A percentile compares a stretch with the other conserved stretches of the same genome.
Evolutionary conservation across 192 early-diverging fungal species (phyloP).

Genomic region (Mycoemilia scoparia): DNA sequence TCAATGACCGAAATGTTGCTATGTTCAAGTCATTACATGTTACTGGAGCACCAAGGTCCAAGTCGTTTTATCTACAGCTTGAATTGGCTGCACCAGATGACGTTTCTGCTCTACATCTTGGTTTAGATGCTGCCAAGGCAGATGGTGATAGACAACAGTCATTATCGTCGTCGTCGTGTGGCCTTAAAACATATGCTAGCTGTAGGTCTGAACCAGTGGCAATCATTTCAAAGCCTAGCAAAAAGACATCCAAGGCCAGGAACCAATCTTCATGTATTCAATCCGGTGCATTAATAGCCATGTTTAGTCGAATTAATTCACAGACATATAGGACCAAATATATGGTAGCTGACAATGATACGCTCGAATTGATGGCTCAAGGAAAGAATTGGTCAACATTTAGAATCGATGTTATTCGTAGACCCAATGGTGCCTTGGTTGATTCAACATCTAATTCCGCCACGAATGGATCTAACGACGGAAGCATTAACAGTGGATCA

Average conservation of each 20-base stretch:
- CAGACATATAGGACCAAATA: slow-evolving; percentile 82
- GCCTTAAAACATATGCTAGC: slow-evolving; percentile 30
- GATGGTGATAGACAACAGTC: slow-evolving; percentile 1
- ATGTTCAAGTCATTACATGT: slow-evolving; percentile 63
- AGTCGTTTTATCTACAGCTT: slow-evolving; percentile 53
- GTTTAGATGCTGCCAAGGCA: slow-evolving; percentile 1
- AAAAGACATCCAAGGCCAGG: slow-evolving; percentile 71
- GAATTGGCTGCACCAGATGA: slow-evolving; percentile 29
- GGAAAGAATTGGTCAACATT: slow-evolving; percentile 32
- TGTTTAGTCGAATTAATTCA: slow-evolving; percentile 83
- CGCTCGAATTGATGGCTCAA: slow-evolving; percentile 24
- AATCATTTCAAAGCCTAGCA: slow-evolving; percentile 86
- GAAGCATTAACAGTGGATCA: slow-evolving; percentile 1
- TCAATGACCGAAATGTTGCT: slow-evolving; percentile 30
- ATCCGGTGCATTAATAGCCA: slow-evolving; percentile 51
- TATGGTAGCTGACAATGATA: slow-evolving; percentile 38
- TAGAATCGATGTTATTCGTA: slow-evolving; percentile 15
- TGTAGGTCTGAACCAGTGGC: slow-evolving; percentile 56
- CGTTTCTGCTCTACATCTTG: slow-evolving; percentile 3
- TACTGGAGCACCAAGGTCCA: slow-evolving; percentile 60
- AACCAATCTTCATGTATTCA: slow-evolving; percentile 60
- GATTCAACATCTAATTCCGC: too few relatives aligned
- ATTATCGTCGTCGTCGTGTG: slow-evolving; percentile 2
- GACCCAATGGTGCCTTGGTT: too few relatives aligned
- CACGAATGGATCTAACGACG: too few relatives aligned